Base-by-base conservation (phyloP, 73 alveolate species). In the Durusdinium trenchii region DNA sequence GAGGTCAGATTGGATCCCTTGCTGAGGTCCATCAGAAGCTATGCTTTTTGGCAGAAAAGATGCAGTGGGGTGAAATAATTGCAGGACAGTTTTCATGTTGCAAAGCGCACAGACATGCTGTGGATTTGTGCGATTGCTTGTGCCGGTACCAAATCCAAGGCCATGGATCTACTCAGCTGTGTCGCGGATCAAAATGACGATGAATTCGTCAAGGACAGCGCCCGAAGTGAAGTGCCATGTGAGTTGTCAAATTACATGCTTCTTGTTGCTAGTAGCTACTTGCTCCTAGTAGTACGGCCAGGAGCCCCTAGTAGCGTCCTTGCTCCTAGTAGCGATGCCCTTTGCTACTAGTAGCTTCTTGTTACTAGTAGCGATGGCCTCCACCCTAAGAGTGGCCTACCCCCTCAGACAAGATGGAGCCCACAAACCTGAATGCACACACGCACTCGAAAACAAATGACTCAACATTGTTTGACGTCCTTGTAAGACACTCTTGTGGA, bases 141-240 rank as follows among this genome's bases (percentile, higher is more conserved):
- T 7, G 38, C 42, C 38, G 32, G 43, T 23, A 35, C 78, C 78
- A 62, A 62, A 62, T 62, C 78, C 16, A 42, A 91, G 98, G 84
- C 98, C 50, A 48, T 91, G 79, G 98, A 91, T 18, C 38, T 91
- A 75, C 76, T 91, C 64, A n/a, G 45, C 78, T 91, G 98, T 46
- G 98, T 91, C 78, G 89, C 98, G 28, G 89, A 91, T 28, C 98
- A 91, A 57, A 89, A 76, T 16, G 98, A 91, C 47, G 98, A 91
- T 43, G 89, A 67, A 42, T 91, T 91, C 45, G 98, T 76, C 73
- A 91, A 91, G 98, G 98, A 6, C 61, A 30, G 36, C 18, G 4
- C 14, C 67, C 81, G 16, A 32, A 28, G 12, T 42, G 61, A 45
- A 78, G 60, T 43, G 20, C 38, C 32, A 40, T 52, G 3, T 5